phyloP scores from a whole-genome alignment of 1,284 basidiomycete genomes.

The Somion occarium region DNA sequence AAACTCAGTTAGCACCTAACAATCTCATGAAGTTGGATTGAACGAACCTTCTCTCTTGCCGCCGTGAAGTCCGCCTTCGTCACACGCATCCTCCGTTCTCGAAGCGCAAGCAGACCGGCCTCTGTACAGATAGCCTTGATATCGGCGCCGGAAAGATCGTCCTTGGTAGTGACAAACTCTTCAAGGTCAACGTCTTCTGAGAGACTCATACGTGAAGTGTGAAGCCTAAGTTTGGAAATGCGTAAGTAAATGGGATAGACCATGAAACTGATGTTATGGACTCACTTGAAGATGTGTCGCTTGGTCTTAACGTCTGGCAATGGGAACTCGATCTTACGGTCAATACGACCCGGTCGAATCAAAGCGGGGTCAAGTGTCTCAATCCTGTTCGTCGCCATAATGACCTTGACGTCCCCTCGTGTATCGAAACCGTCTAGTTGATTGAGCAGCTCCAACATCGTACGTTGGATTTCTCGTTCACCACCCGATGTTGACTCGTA shows the following conservation, averaged over 20 bases:
- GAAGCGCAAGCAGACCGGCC: slow-evolving; percentile 89
- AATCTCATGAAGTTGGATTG: slow-evolving; percentile 1
- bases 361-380: slow-evolving; percentile 95
- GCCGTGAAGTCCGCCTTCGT: slow-evolving; percentile 88
- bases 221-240: slow-evolving; percentile 75
- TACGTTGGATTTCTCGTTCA: slow-evolving; percentile 98
- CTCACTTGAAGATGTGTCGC: slow-evolving; percentile 92
- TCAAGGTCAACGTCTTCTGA: slow-evolving; percentile 92
- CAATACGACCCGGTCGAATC: slow-evolving; percentile 97
- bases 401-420: slow-evolving; percentile 98
- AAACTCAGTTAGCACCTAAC: slow-evolving; percentile 10
- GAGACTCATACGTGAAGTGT: slow-evolving; percentile 95
- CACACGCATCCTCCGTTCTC: slow-evolving; percentile 96
- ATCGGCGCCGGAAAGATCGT: slow-evolving; percentile 95
- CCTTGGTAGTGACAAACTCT: slow-evolving; percentile 94
- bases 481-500: slow-evolving; percentile 97
- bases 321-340: slow-evolving; percentile 97
- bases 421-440: slow-evolving; percentile 99
- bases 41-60: slow-evolving; percentile 81
- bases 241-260: no score
- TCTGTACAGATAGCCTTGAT: slow-evolving; percentile 99
- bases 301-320: slow-evolving; percentile 95
- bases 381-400: slow-evolving; percentile 92
- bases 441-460: slow-evolving; percentile 98
- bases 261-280: no score